Evolutionary conservation across 2,329 filamentous ascomycete genomes (phyloP), one percentile per base, ranked within the genome.

Genomic region (Teratosphaeria viscida): DNA sequence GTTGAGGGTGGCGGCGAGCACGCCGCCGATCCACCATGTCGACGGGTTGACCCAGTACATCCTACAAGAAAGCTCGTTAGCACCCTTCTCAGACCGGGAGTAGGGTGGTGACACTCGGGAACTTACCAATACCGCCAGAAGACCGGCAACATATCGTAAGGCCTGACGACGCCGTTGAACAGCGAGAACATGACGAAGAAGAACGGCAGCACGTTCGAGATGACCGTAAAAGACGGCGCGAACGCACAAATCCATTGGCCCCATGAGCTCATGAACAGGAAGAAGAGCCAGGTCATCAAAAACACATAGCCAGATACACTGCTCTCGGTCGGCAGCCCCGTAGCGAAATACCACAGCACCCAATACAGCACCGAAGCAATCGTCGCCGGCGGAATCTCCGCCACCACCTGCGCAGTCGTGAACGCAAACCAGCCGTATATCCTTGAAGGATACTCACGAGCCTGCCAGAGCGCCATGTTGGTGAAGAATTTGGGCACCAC

Each of bases 161-260:
- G 84, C 2, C 86, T 81, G 10, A 92, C 82, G 23, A 92, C 84
- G 64, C 89, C 89, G 75, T 90, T 91, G 79, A 92, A 91, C 27
- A 89, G 73, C 49, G 80, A 81, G 67, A 89, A 86, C 77, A 89
- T 85, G 71, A 90, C 84, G 76, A 92, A 88, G 80, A 92, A 90
- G 77, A 92, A 90, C 0, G 88, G 88, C 5, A 90, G 77, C 26
- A 86, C 75, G 68, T 92, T 90, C 52, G 84, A 89, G 74, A 89
- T 85, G 71, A 91, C 84, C 75, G 80, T 92, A 74, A 90, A 90
- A 49, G 80, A 85, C 0, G 89, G 88, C 0, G 89, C 87, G 72
- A 91, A 91, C 0, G 90, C 89, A 63, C 85, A 88, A 65, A 94
- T 90, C 88, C 88, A 92, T 71, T 91, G 89, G 23, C 87, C 90